These are phyloP conservation scores for Xanthoparmelia taractica DNA, from an alignment of 495 filamentous ascomycete genomes.

Conservation along the genomic window DNA sequence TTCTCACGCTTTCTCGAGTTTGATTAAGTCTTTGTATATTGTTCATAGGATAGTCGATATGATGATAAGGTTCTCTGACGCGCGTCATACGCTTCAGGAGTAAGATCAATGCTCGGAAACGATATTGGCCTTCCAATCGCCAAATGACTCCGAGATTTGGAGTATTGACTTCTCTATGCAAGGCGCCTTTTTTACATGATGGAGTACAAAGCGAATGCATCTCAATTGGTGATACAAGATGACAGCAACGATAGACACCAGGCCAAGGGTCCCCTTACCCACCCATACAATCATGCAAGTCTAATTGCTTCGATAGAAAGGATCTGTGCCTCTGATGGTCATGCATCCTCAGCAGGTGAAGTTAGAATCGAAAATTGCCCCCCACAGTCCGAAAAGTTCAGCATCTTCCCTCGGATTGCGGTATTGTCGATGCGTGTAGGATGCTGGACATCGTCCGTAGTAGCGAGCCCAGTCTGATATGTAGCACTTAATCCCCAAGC, in stretches of 20 bases:
- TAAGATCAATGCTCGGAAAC: not conserved
- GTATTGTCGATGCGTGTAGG: constrained; percentile 54
- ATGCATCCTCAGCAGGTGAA: constrained; percentile 6
- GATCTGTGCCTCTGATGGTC: not conserved
- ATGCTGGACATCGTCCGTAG: constrained; percentile 47
- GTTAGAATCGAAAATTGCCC: constrained; percentile 50
- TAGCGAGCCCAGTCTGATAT: constrained; percentile 56
- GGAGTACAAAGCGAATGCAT: not conserved
- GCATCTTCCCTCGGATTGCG: constrained; percentile 45
- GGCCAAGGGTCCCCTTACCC: not conserved
- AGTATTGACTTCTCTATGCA: no score
- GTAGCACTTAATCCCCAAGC: constrained; percentile 57
- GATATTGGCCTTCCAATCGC: not conserved
- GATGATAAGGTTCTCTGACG: not conserved
- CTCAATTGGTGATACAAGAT: not conserved
- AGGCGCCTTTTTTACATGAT: not conserved
- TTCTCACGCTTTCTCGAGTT: not conserved
- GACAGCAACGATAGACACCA: not conserved
- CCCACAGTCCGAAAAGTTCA: constrained; percentile 54
- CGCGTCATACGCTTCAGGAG: not conserved
- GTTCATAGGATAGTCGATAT: no score
- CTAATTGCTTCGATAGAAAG: not conserved
- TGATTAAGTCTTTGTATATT: not conserved
- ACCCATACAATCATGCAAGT: not conserved
- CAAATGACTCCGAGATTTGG: not conserved